Base-by-base conservation (phyloP, 345 rosid genomes). In the Litchi chinensis region DNA sequence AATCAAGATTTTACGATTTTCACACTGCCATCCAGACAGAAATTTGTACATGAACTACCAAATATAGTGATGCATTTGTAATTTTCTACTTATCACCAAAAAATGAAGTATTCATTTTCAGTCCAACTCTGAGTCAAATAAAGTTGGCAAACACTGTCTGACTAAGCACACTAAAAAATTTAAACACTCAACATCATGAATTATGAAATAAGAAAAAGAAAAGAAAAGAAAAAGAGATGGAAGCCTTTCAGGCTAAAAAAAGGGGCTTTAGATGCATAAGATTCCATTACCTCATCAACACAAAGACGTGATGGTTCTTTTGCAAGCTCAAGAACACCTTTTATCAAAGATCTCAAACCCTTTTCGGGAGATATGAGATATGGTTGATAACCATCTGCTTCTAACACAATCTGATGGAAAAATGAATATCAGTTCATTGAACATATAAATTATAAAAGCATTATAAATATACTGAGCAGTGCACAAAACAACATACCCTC, bases 331-430 rank as follows among this genome's bases (percentile, higher is more conserved):
- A 92, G 86, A 46, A 92, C 97, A 80, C 80, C 83, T 84, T 92
- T 92, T 76, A 92, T 92, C 77, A 92, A 84, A 65, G 97, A 91
- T 78, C 97, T 87, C 85, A 92, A 81, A 65, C 97, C 97, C 82
- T 92, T 92, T 68, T 92, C 97, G 12, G 97, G 94, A 26, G 97
- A 92, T 87, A 92, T 92, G 68, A 92, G 93, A 88, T 92, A 92
- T 40, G 97, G 97, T 70, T 92, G 94, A 80, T 92, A 92, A 65
- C 97, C 97, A 88, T 92, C 97, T 4, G 97, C 97, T 85, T 92
- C 97, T 64, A 92, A 78, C 40, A 92, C 97, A 75, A 92, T 86
- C 97, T 92, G 88, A 70, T 68, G 39, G 19, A 64, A 73, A 22
- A 60, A 76, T 70, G 66, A 50, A 57, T 46, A 32, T 11, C 32